Evolutionary conservation across 2,329 filamentous ascomycete species (phyloP).

Genomic region (Sordariomycetes sp.): DNA sequence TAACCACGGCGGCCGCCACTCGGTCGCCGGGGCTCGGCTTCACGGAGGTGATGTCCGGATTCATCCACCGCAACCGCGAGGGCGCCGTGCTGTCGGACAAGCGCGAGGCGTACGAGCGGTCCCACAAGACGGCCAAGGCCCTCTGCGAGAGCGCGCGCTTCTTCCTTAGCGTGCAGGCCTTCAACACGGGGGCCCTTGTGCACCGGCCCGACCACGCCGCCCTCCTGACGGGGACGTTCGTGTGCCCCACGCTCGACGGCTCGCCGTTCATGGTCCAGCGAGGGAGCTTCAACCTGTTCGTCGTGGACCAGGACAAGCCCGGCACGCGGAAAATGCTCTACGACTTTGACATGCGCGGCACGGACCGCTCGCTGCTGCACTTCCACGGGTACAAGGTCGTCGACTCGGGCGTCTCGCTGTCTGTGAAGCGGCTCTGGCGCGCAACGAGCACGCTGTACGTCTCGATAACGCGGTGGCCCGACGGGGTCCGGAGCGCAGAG

Average conservation of each 20-base stretch:
- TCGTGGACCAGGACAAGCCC: constrained; percentile 34
- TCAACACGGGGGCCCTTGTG: constrained; percentile 34
- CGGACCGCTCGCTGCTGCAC: constrained; percentile 35
- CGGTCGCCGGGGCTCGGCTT: constrained; percentile 42
- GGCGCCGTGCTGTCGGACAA: constrained; percentile 26
- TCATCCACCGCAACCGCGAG: constrained; percentile 33
- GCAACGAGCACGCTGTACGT: constrained; percentile 51
- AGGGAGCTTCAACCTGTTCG: constrained; percentile 45
- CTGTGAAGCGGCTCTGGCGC: constrained; percentile 42
- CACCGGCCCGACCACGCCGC: constrained; percentile 29
- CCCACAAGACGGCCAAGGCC: constrained; percentile 36
- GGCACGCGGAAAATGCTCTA: constrained; percentile 48
- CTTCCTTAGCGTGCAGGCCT: constrained; percentile 43
- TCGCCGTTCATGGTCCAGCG: constrained; percentile 47
- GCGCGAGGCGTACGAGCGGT: constrained; percentile 37
- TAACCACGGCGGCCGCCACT: constrained; percentile 25
- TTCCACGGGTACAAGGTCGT: constrained; percentile 52
- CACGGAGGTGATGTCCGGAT: constrained; percentile 51
- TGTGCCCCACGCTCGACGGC: constrained; percentile 37
- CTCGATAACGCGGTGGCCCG: constrained; percentile 31
- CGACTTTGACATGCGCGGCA: constrained; percentile 44
- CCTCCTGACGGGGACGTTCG: constrained; percentile 45
- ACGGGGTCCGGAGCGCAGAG: constrained; percentile 14
- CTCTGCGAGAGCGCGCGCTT: constrained; percentile 42
- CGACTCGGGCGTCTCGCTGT: constrained; percentile 44